These are phyloP conservation scores for Boletellus sp. DNA, from an alignment of 768 basidiomycete species.

Conservation along the genomic window DNA sequence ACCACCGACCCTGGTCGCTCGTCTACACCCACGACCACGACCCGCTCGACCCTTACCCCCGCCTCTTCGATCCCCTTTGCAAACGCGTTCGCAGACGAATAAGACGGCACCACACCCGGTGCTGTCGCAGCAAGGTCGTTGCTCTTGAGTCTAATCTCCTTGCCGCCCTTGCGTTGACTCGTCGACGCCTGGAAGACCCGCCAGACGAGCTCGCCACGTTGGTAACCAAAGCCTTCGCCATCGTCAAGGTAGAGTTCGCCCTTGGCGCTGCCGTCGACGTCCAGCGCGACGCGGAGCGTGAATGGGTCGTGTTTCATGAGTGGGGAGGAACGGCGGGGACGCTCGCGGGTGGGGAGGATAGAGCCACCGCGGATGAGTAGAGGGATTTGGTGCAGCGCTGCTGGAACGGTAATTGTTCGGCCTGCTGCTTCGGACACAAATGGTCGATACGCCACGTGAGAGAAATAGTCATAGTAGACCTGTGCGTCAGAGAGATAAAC, in stretches of 20 bases:
- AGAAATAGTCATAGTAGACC: slow-evolving; percentile 95
- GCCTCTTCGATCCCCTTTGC: slow-evolving; percentile 52
- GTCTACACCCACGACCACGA: slow-evolving; percentile 73
- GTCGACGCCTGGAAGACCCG: slow-evolving; percentile 64
- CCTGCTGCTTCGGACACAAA: slow-evolving; percentile 43
- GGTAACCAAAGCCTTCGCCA: slow-evolving; percentile 76
- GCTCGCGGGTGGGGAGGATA: slow-evolving; percentile 82
- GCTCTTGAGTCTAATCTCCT: slow-evolving; percentile 45
- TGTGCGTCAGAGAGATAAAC: slow-evolving; percentile 88
- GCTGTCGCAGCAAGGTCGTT: slow-evolving; percentile 59
- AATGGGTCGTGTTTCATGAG: slow-evolving; percentile 92
- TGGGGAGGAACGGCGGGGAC: slow-evolving; percentile 79
- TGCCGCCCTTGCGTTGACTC: slow-evolving; percentile 12
- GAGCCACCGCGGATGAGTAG: slow-evolving; percentile 88
- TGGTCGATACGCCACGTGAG: slow-evolving; percentile 62
- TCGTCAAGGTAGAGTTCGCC: slow-evolving; percentile 97
- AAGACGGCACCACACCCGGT: slow-evolving; percentile 43
- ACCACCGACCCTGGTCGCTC: slow-evolving; percentile 54
- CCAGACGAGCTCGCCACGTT: slow-evolving; percentile 80
- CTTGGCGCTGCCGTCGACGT: slow-evolving; percentile 50
- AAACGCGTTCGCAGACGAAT: slow-evolving; percentile 61
- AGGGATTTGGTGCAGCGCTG: slow-evolving; percentile 77
- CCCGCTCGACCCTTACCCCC: slow-evolving; percentile 72
- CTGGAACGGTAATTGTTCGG: slow-evolving; percentile 68
- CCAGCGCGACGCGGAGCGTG: slow-evolving; percentile 82